A percentile compares a stretch with the other conserved stretches of the same genome.
These are phyloP conservation scores for Radiomyces spectabilis DNA, from an alignment of 192 early-diverging fungal genomes.

Conservation along the genomic window DNA sequence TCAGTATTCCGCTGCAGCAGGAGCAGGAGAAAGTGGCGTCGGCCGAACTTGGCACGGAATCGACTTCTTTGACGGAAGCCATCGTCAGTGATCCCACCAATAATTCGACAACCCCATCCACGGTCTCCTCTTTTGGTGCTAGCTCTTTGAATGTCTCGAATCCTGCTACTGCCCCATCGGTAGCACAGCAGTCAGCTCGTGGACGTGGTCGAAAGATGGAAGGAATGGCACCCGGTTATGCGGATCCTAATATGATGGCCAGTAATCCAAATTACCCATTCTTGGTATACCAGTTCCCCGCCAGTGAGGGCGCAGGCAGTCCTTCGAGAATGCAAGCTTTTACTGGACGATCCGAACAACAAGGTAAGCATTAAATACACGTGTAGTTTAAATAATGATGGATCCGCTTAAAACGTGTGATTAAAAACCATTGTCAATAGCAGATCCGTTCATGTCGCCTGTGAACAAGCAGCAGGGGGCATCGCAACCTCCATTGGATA, in stretches of 20 bases:
- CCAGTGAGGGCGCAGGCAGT: too few species aligned
- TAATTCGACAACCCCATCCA: too few species aligned
- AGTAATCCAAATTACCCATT: not conserved
- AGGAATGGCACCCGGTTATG: too few species aligned
- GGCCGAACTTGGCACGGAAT: not conserved
- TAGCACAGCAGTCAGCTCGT: too few species aligned
- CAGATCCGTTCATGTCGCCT: not conserved
- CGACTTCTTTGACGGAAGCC: not conserved
- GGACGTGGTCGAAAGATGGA: too few species aligned
- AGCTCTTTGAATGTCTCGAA: too few species aligned
- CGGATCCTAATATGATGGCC: too few species aligned
- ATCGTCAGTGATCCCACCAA: too few species aligned
- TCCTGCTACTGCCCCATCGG: not conserved
- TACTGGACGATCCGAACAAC: not conserved
- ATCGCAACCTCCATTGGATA: conserved; percentile 1
- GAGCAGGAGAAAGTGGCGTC: not conserved
- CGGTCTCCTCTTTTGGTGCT: too few species aligned
- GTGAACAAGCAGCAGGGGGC: not conserved
- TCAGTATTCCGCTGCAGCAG: not conserved
- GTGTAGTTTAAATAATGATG: not conserved
- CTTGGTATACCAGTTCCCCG: conserved; percentile 5
- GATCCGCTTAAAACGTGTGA: too few species aligned
- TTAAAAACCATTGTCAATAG: too few species aligned
- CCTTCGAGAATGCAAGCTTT: too few species aligned
- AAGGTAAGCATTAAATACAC: not conserved